Base-by-base conservation (phyloP, 441 rosid genomes). In the Brassica hybrid region DNA sequence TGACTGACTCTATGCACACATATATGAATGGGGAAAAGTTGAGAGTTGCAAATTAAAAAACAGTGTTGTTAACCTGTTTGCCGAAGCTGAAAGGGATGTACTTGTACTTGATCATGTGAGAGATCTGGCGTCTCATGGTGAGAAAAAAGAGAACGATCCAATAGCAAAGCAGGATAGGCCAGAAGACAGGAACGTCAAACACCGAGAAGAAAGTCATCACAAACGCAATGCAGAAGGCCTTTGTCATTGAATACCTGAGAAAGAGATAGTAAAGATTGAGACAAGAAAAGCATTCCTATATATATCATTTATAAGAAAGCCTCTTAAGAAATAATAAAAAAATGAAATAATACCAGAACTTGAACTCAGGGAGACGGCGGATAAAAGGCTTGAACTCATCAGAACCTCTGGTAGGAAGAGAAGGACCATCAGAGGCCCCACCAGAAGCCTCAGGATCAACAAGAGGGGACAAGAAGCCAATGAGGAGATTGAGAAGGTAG, bases 11-110 rank as follows among this genome's bases (percentile, higher is more conserved):
- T 10, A 7, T 10, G 48, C 0, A 41, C 48, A 38, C 11, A 36
- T 36, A 38, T 7, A 10, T 8, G 41, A 34, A 38, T 7, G 48
- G 2, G 48, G 48, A 41, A 2, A 11, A 10, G n/a, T 41, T 41
- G 48, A 2, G n/a, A 41, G 3, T 38, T 38, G 43, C 43, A 41
- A 41, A 11, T 2, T 43, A 10, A 3, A 43, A 45, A 43, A 41
- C 45, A 41, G 50, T 43, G n/a, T 11, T 34, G 9, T 80, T 2
- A 71, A 88, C 92, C 85, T 88, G 89, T 76, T 90, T 91, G 64
- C 94, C 97, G n/a, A 88, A 8, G 81, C 83, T 90, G 83, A 92
- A 86, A 6, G 93, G 93, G 75, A 89, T 75, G 38, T 90, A 92
- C 77, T 83, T 85, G 82, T 90, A 89, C 80, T 85, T 88, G 34